Conservation (phyloP, 169 alveolate species). For the Amoebophrya sp. region DNA sequence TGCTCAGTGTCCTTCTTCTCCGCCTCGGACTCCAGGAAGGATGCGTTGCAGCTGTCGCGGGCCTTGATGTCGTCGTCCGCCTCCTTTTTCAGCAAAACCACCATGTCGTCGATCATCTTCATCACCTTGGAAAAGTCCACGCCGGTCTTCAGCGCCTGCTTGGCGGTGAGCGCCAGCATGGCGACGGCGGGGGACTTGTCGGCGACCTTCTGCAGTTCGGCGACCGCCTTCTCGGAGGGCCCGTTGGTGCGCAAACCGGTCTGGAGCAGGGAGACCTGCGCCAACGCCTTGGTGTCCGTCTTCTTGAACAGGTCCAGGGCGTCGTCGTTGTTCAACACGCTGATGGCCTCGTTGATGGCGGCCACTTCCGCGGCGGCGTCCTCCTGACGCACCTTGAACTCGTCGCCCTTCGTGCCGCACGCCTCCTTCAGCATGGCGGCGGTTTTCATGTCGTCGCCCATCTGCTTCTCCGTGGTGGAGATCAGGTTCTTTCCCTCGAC, state of each 20-base stretch:
- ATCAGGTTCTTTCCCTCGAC: slow-evolving; percentile 8
- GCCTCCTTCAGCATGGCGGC: neutral
- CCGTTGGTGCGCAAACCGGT: too few species aligned
- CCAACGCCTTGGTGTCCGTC: slow-evolving; percentile 14
- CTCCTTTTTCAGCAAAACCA: slow-evolving; percentile 36
- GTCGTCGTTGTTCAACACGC: neutral
- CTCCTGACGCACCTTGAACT: neutral
- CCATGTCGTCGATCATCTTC: slow-evolving; percentile 44
- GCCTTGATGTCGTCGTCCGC: slow-evolving; percentile 37
- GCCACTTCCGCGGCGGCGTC: neutral
- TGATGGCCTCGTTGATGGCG: slow-evolving; percentile 1
- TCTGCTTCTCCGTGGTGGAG: neutral
- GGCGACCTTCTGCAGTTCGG: neutral
- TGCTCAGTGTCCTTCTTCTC: slow-evolving; percentile 22
- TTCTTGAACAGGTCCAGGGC: slow-evolving; percentile 28
- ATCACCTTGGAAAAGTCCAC: slow-evolving; percentile 40
- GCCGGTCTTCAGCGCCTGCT: slow-evolving; percentile 38
- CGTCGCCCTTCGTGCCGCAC: slow-evolving; percentile 5
- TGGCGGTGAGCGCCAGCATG: slow-evolving; percentile 40
- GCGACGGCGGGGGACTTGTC: slow-evolving; percentile 26
- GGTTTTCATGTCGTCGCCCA: neutral
- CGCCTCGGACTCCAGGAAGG: slow-evolving; percentile 16
- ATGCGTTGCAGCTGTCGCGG: neutral
- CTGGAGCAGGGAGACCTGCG: neutral
- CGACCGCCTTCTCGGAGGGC: neutral